Conservation (phyloP, 257 asterid genomes). For the Ophiorrhiza pumila region DNA sequence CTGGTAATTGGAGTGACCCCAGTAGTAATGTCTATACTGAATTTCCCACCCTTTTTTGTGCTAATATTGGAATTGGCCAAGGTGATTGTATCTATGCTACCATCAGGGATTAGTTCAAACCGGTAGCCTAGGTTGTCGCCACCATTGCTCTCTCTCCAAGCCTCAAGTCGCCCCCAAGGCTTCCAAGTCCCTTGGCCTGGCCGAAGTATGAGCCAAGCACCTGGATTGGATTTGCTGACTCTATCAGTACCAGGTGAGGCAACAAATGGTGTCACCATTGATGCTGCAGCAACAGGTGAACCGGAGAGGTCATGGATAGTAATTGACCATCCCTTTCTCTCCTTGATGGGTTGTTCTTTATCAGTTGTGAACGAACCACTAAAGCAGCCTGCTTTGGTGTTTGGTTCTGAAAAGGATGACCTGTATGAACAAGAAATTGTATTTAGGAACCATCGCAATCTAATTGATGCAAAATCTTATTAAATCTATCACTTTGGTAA, state of each 20-base stretch:
- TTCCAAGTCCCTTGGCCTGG: constrained; percentile 82
- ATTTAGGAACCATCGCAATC: constrained; percentile 15
- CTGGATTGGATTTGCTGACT: constrained; percentile 84
- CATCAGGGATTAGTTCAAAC: constrained; percentile 87
- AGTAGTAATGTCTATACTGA: constrained; percentile 65
- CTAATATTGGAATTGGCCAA: constrained; percentile 58
- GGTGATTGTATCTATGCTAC: constrained; percentile 62
- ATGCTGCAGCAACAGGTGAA: constrained; percentile 91
- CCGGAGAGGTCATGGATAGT: constrained; percentile 96
- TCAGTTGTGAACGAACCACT: constrained; percentile 27
- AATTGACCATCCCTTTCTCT: constrained; percentile 96
- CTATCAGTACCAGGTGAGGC: constrained; percentile 75
- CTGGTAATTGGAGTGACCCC: constrained; percentile 78
- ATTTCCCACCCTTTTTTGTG: constrained; percentile 64
- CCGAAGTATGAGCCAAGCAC: constrained; percentile 95
- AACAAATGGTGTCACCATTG: constrained; percentile 96
- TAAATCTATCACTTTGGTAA: background rate
- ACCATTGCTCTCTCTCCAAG: constrained; percentile 58
- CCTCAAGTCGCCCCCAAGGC: constrained; percentile 99
- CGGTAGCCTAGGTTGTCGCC: constrained; percentile 68
- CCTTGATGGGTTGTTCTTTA: constrained; percentile 34
- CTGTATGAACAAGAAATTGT: constrained; percentile 35
- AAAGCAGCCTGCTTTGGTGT: constrained; percentile 66
- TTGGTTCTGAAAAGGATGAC: constrained; percentile 67
- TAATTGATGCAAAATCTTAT: background rate